Evolutionary conservation across 495 filamentous ascomycete species (phyloP), one percentile per base, ranked within the genome.

Genomic region (Baudoinia panamericana): DNA sequence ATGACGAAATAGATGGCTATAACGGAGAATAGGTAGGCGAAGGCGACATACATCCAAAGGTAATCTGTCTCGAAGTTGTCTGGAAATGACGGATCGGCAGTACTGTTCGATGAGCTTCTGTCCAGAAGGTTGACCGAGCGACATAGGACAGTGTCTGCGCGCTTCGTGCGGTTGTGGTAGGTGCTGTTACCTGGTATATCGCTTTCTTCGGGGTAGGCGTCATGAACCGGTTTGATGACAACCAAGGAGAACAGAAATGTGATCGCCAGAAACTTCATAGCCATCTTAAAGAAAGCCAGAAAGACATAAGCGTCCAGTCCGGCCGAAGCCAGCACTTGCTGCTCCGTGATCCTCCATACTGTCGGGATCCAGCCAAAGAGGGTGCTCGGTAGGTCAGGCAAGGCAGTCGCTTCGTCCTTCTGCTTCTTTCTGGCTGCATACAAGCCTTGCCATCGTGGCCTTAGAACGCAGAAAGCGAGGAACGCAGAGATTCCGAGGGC

Each of bases 271-370:
- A 95, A 80, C 48, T 82, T 80, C 35, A 86, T 82, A 13, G 90
- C 78, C 71, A 94, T 85, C 55, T 85, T 84, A 63, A 95, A 94
- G 63, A 96, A 96, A 17, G 76, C 73, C 10, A 99, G 68, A 51
- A 96, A 94, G 48, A 94, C 90, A 60, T 79, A 99, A 37, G 90
- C 92, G 64, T 99, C 92, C 31, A 99, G 67, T 0, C 92, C 92
- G 10, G 87, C 87, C 21, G 88, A 90, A 26, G 79, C 75, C 31
- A 99, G 67, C 16, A 96, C 75, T 58, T 96, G 77, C 53, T 93
- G 73, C 30, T 96, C 86, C 10, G 80, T 84, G 36, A 99, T 82
- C 36, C 63, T 67, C 67, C 88, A 90, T n/a, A 99, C 65, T 8
- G 76, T 73, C 2, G 84, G 78, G 23, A 96, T 90, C 92, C 92